Percentiles rank a stretch among this genome's conserved stretches.
Evolutionary conservation across 164 flowering plant genomes (phyloP).

Genomic region (Protea cynaroides): DNA sequence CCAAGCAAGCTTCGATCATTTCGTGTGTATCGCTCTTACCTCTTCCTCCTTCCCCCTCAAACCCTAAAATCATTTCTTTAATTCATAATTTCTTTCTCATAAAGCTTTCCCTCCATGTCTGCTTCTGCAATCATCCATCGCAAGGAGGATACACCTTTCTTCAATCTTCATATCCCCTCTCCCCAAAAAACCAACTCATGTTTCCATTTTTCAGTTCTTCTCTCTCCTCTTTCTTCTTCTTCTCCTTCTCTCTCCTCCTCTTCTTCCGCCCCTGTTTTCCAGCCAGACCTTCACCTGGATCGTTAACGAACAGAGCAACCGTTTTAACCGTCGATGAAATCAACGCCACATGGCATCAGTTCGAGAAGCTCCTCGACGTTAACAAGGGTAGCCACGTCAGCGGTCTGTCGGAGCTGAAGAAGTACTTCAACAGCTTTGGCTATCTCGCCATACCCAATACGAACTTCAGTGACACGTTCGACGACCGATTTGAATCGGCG

Average conservation of each 20-base stretch:
- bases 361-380: slow-evolving; percentile 29
- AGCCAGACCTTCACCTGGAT: slow-evolving; percentile 16
- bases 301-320: not conserved
- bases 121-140: not conserved
- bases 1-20: slow-evolving; percentile 7
- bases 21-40: slow-evolving; percentile 5
- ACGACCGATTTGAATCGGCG: slow-evolving; percentile 34
- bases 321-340: not conserved
- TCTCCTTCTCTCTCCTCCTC: slow-evolving; percentile 12
- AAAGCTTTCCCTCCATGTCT: slow-evolving; percentile 14
- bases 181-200: slow-evolving; percentile 15
- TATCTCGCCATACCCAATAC: slow-evolving; percentile 24
- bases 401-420: slow-evolving; percentile 47
- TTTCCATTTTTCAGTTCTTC: slow-evolving; percentile 10
- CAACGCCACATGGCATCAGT: slow-evolving; percentile 24
- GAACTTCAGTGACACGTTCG: slow-evolving; percentile 38
- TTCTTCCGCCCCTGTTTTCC: slow-evolving; percentile 7
- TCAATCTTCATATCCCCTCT: not conserved
- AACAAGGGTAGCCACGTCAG: slow-evolving; percentile 29
- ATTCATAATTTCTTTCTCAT: not conserved
- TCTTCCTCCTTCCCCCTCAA: not conserved
- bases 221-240: not conserved
- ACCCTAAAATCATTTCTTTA: no score
- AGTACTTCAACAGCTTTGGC: slow-evolving; percentile 44
- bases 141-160: no score